phyloP scores from a whole-genome alignment of 257 asterid genomes.

The Nicotiana paniculata region DNA sequence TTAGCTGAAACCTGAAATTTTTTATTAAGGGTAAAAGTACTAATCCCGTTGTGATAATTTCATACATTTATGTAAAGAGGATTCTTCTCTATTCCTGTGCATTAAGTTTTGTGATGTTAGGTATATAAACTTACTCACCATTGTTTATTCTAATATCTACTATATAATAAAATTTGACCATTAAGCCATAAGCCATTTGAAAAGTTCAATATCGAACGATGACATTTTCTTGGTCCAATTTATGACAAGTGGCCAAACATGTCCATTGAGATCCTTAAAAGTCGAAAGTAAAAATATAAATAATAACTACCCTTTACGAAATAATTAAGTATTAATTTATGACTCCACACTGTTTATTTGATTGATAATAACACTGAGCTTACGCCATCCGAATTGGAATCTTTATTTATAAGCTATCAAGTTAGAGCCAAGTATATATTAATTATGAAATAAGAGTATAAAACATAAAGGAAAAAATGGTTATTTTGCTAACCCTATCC shows the following conservation, averaged over 20 bases:
- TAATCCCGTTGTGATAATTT: not conserved
- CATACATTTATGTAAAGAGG: not conserved
- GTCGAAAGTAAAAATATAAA: slow-evolving; percentile 3
- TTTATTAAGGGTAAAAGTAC: too few species aligned
- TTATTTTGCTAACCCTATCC: not conserved
- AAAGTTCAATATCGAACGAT: not conserved
- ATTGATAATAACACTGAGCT: not conserved
- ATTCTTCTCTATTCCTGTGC: not conserved
- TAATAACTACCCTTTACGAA: slow-evolving; percentile 14
- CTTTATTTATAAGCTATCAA: not conserved
- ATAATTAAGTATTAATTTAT: not conserved
- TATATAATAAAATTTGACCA: not conserved
- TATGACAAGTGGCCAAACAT: slow-evolving; percentile 1
- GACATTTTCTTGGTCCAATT: not conserved
- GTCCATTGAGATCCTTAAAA: slow-evolving; percentile 10
- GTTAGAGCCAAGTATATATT: slow-evolving; percentile 3
- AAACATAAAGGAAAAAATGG: not conserved
- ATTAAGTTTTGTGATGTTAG: not conserved
- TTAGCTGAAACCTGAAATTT: too few species aligned
- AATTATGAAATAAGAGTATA: not conserved
- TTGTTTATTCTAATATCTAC: not conserved
- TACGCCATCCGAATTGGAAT: not conserved
- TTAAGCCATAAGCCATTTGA: not conserved
- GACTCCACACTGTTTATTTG: not conserved
- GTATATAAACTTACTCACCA: not conserved